phyloP scores from a whole-genome alignment of 495 filamentous ascomycete genomes.

The Penicillium bialowiezense region DNA sequence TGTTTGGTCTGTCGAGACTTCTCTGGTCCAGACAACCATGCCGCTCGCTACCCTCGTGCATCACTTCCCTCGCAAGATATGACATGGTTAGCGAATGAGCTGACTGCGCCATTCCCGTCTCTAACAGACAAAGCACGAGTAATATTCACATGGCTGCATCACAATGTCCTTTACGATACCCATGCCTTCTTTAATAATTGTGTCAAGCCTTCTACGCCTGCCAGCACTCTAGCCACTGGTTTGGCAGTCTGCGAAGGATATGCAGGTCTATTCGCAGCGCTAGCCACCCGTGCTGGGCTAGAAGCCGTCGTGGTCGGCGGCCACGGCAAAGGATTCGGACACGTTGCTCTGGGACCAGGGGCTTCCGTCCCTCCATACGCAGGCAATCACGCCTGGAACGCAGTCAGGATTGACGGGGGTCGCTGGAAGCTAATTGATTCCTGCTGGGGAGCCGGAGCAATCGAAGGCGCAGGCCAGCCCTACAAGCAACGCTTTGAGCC shows the following conservation, averaged over 20 bases:
- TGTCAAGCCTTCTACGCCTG: slow-evolving; percentile 64
- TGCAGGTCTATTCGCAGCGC: slow-evolving; percentile 71
- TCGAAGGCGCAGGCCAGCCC: slow-evolving; percentile 44
- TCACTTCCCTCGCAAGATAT: slow-evolving; percentile 64
- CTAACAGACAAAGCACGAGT: slow-evolving; percentile 84
- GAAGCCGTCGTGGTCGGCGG: slow-evolving; percentile 67
- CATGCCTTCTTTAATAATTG: slow-evolving; percentile 69
- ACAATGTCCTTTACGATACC: slow-evolving; percentile 86
- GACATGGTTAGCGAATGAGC: slow-evolving; percentile 67
- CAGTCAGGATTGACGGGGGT: slow-evolving; percentile 76
- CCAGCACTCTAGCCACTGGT: slow-evolving; percentile 65
- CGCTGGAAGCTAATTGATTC: slow-evolving; percentile 90
- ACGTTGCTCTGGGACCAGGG: slow-evolving; percentile 51
- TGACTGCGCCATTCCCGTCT: slow-evolving; percentile 77
- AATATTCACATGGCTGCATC: slow-evolving; percentile 93
- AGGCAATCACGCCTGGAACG: slow-evolving; percentile 86
- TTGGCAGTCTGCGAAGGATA: slow-evolving; percentile 91
- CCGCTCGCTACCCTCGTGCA: slow-evolving; percentile 69
- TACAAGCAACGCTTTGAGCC: slow-evolving; percentile 72
- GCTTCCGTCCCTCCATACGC: slow-evolving; percentile 56
- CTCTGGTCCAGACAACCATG: slow-evolving; percentile 73
- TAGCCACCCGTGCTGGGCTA: slow-evolving; percentile 73
- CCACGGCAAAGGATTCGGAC: slow-evolving; percentile 85
- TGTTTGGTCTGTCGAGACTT: slow-evolving; percentile 89
- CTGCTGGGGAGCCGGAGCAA: slow-evolving; percentile 85